Percentiles rank a stretch among this genome's conserved stretches.
These are phyloP conservation scores for Picea mariana DNA, from an alignment of 83 land plant genomes.

Conservation along the genomic window DNA sequence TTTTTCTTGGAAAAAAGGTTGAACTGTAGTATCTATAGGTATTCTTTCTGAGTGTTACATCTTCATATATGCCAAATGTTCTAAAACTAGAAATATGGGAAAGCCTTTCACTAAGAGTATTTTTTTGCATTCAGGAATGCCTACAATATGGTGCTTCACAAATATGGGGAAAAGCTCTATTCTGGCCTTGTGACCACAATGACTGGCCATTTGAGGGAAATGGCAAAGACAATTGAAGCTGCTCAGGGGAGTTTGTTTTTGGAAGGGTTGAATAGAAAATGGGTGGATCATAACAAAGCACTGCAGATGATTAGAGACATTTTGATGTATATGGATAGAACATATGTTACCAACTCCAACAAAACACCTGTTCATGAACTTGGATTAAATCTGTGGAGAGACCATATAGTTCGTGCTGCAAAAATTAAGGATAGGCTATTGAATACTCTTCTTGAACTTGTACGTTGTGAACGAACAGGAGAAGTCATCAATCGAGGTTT, in stretches of 20 bases:
- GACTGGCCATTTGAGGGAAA: conserved; percentile 84
- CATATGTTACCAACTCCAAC: conserved; percentile 69
- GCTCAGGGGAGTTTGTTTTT: conserved; percentile 91
- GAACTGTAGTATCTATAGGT: neutral
- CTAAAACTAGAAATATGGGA: neutral
- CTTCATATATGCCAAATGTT: neutral
- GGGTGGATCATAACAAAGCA: conserved; percentile 95
- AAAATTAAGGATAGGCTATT: conserved; percentile 76
- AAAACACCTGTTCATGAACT: conserved; percentile 96
- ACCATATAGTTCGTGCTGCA: conserved; percentile 63
- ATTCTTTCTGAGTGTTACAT: neutral
- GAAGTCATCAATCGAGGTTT: conserved; percentile 96
- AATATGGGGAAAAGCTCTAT: conserved; percentile 95
- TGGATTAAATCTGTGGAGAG: conserved; percentile 94
- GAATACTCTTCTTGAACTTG: conserved; percentile 81
- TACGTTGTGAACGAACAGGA: conserved; percentile 80
- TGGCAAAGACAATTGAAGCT: conserved; percentile 78
- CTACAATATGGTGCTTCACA: conserved; percentile 98
- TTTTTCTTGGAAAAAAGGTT: neutral
- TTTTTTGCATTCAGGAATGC: conserved; percentile 66
- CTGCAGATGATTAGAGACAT: conserved; percentile 99
- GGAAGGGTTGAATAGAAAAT: conserved; percentile 88
- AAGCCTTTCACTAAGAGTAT: neutral
- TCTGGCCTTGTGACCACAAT: conserved; percentile 85
- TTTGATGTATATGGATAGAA: conserved; percentile 99